A percentile compares a stretch with the other conserved stretches of the same genome.
Evolutionary conservation across 2,329 filamentous ascomycete genomes (phyloP).

Genomic region (Beauveria sp.): DNA sequence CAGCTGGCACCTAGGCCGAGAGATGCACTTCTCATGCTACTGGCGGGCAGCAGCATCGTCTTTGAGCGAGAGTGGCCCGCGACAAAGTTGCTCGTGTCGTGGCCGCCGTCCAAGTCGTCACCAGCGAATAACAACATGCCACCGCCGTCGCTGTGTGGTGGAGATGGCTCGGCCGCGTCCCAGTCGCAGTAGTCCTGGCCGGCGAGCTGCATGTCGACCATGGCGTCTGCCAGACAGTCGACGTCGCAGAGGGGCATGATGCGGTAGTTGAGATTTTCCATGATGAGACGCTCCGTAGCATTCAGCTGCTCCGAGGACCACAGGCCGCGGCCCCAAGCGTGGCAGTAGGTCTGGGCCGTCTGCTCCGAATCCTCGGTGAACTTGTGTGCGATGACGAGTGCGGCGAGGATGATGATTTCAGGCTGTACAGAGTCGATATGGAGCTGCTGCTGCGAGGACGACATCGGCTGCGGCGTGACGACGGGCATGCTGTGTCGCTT

Average conservation of each 20-base stretch:
- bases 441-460: slow-evolving; percentile 25
- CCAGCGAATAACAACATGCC: slow-evolving; percentile 7
- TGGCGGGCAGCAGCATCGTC: slow-evolving; percentile 19
- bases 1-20: slow-evolving; percentile 6
- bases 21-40: neutral
- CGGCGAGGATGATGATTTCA: slow-evolving; percentile 55
- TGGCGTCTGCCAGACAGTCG: slow-evolving; percentile 48
- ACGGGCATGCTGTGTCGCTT: slow-evolving; percentile 44
- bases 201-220: slow-evolving; percentile 58
- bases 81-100: slow-evolving; percentile 17
- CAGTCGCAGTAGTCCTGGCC: slow-evolving; percentile 25
- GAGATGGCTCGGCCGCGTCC: slow-evolving; percentile 21
- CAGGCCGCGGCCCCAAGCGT: slow-evolving; percentile 43
- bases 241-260: slow-evolving; percentile 53
- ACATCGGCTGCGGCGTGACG: slow-evolving; percentile 23
- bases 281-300: slow-evolving; percentile 54
- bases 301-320: slow-evolving; percentile 59
- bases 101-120: slow-evolving; percentile 13
- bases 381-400: slow-evolving; percentile 57
- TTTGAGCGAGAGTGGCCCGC: slow-evolving; percentile 28
- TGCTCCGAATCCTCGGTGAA: slow-evolving; percentile 55
- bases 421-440: slow-evolving; percentile 56
- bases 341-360: slow-evolving; percentile 44
- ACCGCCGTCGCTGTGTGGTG: slow-evolving; percentile 22
- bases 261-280: slow-evolving; percentile 56